Base-by-base conservation (phyloP, 495 filamentous ascomycete species). In the Pyronema omphalodes region DNA sequence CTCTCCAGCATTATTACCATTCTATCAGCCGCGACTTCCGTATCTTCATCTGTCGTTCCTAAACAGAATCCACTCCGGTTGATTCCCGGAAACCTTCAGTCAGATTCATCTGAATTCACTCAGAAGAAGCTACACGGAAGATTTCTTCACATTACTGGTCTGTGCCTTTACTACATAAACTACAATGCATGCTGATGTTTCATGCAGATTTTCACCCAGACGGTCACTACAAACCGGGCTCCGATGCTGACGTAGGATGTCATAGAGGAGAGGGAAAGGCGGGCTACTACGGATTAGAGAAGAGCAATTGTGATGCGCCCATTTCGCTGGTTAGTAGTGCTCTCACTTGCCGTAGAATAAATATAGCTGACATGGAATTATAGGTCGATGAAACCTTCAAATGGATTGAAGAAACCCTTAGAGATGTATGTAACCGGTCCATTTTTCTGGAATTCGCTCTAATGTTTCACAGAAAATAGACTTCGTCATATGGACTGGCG, bases 401-500 rank as follows among this genome's bases (percentile, higher is more conserved):
- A 55, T 99, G 91, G 91, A 83, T 99, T 52, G 73, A 79, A n/a
- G 73, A 80, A 29, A 82, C 94, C 59, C 61, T 99, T 37, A 83
- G 78, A 63, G 85, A 86, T 54, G 61, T 64, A 29, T 35, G 61
- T 49, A 48, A 23, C 19, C 11, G 17, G 12, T 41, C 14, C 37
- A 35, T 9, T 23, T 1, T 47, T 47, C 1, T 17, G 23, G 23
- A 41, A 3, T 3, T 17, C 44, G 7, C 18, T 9, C 18, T 19
- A 23, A 47, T n/a, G 44, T 19, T 47, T 3, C 14, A 9, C 44
- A 47, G 69, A 66, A 79, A 9, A 75, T 99, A 51, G 91, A 99
- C 68, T 99, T 99, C 64, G 82, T 96, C 39, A 72, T 99, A 50
- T 99, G 93, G 93, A 96, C 93, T 0, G 91, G 91, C 53, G 91